These are phyloP conservation scores for Plenodomus biglobosus DNA, from an alignment of 2,329 filamentous ascomycete genomes.

Conservation along the genomic window DNA sequence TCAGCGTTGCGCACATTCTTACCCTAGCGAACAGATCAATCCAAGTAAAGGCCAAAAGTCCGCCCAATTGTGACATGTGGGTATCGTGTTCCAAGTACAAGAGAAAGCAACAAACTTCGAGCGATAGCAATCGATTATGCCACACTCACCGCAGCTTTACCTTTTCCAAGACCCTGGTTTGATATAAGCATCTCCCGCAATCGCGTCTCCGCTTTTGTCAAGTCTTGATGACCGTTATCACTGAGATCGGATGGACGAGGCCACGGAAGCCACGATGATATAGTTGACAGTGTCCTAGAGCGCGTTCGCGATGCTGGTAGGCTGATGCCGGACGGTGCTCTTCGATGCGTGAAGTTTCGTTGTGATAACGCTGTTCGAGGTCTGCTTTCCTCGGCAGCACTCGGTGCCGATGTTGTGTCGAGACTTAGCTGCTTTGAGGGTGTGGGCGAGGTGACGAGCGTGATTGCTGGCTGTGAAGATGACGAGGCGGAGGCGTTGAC, in stretches of 20 bases:
- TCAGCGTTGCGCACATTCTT: background rate
- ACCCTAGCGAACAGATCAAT: background rate
- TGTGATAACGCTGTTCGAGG: constrained; percentile 14
- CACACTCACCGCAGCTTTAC: constrained; percentile 28
- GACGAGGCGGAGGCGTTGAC: constrained; percentile 29
- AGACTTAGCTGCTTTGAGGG: constrained; percentile 42
- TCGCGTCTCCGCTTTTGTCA: constrained; percentile 36
- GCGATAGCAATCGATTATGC: constrained; percentile 9
- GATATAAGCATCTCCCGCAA: constrained; percentile 37
- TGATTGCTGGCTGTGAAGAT: constrained; percentile 35
- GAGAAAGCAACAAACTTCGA: background rate
- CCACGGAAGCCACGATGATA: constrained; percentile 43
- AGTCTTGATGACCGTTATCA: constrained; percentile 20
- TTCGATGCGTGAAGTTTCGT: constrained; percentile 20
- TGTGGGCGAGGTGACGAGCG: constrained; percentile 34
- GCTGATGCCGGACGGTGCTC: constrained; percentile 25
- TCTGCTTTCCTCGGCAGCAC: constrained; percentile 16
- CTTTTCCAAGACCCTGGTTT: constrained; percentile 29
- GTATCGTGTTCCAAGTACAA: background rate
- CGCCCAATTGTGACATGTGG: background rate
- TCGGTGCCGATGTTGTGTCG: constrained; percentile 32
- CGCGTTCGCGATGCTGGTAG: constrained; percentile 24
- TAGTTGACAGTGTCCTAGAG: constrained; percentile 34
- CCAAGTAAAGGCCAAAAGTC: background rate
- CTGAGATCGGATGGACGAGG: constrained; percentile 24